Evolutionary conservation across 345 rosid species (phyloP).

Genomic region (Erysimum cheiranthoides): DNA sequence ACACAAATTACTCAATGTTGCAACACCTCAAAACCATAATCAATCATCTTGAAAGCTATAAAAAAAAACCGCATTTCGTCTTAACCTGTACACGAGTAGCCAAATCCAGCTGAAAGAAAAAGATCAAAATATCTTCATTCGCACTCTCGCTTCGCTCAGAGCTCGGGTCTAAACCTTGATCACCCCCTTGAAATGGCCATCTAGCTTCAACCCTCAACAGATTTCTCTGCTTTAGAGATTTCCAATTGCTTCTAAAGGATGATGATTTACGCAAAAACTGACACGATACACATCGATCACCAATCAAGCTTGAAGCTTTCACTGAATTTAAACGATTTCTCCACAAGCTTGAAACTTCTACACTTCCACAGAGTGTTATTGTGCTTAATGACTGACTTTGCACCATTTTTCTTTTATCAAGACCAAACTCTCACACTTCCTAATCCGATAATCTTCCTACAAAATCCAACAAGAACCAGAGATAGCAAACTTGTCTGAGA

Average conservation of each 20-base stretch:
- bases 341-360: slow-evolving; percentile 53
- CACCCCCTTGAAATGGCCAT: slow-evolving; percentile 76
- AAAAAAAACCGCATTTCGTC: neutral
- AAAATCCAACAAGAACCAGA: slow-evolving; percentile 30
- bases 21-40: neutral
- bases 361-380: slow-evolving; percentile 53
- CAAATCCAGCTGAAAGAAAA: slow-evolving; percentile 88
- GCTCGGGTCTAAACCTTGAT: slow-evolving; percentile 62
- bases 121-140: slow-evolving; percentile 87
- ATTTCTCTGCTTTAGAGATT: slow-evolving; percentile 46
- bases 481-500: slow-evolving; percentile 9
- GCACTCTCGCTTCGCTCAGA: slow-evolving; percentile 85
- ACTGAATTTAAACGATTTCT: slow-evolving; percentile 48
- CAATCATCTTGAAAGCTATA: neutral
- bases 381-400: slow-evolving; percentile 59
- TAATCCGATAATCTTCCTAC: neutral
- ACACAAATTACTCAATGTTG: slow-evolving; percentile 27
- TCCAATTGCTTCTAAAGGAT: slow-evolving; percentile 41
- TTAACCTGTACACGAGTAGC: slow-evolving; percentile 90
- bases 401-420: slow-evolving; percentile 48
- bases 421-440: neutral
- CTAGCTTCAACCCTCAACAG: slow-evolving; percentile 69
- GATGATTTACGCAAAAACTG: slow-evolving; percentile 45
- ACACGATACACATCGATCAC: slow-evolving; percentile 48
- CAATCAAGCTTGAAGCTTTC: slow-evolving; percentile 42